Percentiles rank a stretch among this genome's conserved stretches.
Evolutionary conservation across 2,329 filamentous ascomycete genomes (phyloP).

Genomic region (Fusarium graminum): DNA sequence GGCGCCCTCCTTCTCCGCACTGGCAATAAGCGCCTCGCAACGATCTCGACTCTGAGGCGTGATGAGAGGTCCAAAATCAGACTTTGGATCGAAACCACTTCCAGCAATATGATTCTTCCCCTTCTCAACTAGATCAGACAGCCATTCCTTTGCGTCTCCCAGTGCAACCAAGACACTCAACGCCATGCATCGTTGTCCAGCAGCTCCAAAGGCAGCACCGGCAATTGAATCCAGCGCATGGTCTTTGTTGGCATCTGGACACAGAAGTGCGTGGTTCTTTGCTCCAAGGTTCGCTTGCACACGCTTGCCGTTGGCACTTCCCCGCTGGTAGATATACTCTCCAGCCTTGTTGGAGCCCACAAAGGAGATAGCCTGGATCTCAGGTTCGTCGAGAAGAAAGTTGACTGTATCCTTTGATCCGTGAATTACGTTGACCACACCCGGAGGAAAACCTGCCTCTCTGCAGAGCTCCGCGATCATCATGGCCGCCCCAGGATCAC

Average conservation of each 20-base stretch:
- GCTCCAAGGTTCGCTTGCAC: conserved; percentile 85
- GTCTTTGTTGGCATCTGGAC: conserved; percentile 86
- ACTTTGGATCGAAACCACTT: conserved; percentile 80
- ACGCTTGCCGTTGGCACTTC: conserved; percentile 82
- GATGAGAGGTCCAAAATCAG: conserved; percentile 82
- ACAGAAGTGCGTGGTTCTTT: conserved; percentile 84
- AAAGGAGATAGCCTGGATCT: conserved; percentile 84
- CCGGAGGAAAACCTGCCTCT: conserved; percentile 80
- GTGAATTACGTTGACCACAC: conserved; percentile 82
- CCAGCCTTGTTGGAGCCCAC: conserved; percentile 85
- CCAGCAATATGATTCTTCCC: conserved; percentile 78
- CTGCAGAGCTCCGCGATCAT: conserved; percentile 80
- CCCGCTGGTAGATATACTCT: conserved; percentile 81
- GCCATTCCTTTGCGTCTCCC: conserved; percentile 80
- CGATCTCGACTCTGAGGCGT: conserved; percentile 78
- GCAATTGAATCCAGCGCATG: conserved; percentile 82
- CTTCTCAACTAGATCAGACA: conserved; percentile 77
- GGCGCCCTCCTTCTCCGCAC: conserved; percentile 80
- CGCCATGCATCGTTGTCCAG: conserved; percentile 86
- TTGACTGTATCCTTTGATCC: conserved; percentile 81
- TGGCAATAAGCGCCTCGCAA: conserved; percentile 78
- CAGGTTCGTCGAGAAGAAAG: conserved; percentile 82
- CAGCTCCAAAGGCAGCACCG: conserved; percentile 84
- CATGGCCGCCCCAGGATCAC: conserved; percentile 83
- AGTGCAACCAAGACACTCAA: conserved; percentile 81